phyloP scores from a whole-genome alignment of 495 filamentous ascomycete genomes.

The Hyphodiscus hymeniophilus region DNA sequence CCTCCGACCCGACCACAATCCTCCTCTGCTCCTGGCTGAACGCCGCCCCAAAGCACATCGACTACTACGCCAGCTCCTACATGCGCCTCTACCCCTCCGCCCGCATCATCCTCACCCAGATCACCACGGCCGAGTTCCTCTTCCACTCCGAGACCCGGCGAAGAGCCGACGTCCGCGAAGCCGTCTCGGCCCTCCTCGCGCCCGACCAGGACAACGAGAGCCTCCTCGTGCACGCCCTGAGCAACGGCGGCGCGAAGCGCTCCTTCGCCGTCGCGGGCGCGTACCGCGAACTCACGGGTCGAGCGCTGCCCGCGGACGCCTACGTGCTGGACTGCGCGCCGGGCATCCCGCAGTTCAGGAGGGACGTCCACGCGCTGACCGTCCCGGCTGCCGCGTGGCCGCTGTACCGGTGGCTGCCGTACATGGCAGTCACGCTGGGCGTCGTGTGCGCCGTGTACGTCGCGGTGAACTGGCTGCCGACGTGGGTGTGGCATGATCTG shows the following conservation, averaged over 20 bases:
- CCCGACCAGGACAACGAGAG: not conserved
- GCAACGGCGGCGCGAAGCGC: constrained; percentile 17
- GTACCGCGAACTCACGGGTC: constrained; percentile 8
- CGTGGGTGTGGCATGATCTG: constrained; percentile 16
- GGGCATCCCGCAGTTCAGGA: constrained; percentile 17
- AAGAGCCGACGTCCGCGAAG: constrained; percentile 8
- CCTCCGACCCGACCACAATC: constrained; percentile 13
- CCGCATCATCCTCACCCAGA: constrained; percentile 28
- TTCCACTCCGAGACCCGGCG: constrained; percentile 14
- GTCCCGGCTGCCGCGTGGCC: constrained; percentile 2
- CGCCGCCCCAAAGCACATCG: constrained; percentile 31
- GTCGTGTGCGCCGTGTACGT: constrained; percentile 10
- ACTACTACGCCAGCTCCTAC: constrained; percentile 36
- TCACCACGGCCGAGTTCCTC: constrained; percentile 18
- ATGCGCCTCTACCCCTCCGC: constrained; percentile 30
- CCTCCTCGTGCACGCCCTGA: constrained; percentile 16
- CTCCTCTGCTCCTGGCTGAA: constrained; percentile 36
- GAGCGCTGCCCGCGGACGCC: constrained; percentile 1
- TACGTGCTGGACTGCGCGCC: constrained; percentile 14
- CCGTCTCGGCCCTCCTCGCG: constrained; percentile 8
- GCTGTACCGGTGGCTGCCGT: constrained; percentile 11
- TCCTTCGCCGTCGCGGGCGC: constrained; percentile 9
- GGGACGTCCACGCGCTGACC: constrained; percentile 13
- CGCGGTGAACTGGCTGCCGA: constrained; percentile 16
- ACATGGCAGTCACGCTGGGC: not conserved